A percentile compares a stretch with the other conserved stretches of the same genome.
phyloP scores from a whole-genome alignment of 371 early-diverging fungal species.

The Coemansia linderi region DNA sequence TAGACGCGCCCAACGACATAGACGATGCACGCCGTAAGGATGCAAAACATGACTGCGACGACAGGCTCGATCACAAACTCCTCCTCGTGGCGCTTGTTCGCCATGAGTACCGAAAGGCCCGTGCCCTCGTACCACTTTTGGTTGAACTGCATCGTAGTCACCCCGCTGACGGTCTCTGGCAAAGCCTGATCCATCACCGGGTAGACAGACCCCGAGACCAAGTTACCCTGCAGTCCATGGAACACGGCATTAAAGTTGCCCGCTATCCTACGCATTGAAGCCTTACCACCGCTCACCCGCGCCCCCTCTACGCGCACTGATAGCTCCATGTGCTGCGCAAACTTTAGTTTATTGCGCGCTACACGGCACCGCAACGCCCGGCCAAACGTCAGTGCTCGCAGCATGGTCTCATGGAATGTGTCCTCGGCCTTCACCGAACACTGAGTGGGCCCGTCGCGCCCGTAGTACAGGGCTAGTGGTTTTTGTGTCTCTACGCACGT shows the following conservation, averaged over 20 bases:
- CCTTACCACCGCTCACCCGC: neutral
- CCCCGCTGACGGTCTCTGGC: conserved; percentile 42
- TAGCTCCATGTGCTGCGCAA: conserved; percentile 15
- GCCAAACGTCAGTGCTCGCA: neutral
- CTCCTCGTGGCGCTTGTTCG: conserved; percentile 41
- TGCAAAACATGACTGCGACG: conserved; percentile 47
- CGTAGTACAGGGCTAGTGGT: conserved; percentile 30
- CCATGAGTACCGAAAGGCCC: conserved; percentile 35
- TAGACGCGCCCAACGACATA: conserved; percentile 51
- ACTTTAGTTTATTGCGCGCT: conserved; percentile 9
- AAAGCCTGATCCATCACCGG: conserved; percentile 34
- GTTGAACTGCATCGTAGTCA: conserved; percentile 44
- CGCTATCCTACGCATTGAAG: conserved; percentile 11
- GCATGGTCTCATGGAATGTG: conserved; percentile 27
- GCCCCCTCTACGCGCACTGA: conserved; percentile 19
- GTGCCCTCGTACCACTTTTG: conserved; percentile 44
- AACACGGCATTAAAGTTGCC: conserved; percentile 41
- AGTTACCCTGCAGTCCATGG: conserved; percentile 31
- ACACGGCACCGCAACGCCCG: conserved; percentile 37
- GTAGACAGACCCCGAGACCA: conserved; percentile 38
- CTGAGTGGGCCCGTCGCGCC: conserved; percentile 31
- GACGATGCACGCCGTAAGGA: conserved; percentile 44
- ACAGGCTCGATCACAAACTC: conserved; percentile 48
- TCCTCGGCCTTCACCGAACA: conserved; percentile 37
- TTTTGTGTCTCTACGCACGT: conserved; percentile 36